Percentiles rank a stretch among this genome's conserved stretches.
phyloP scores from a whole-genome alignment of 2,329 filamentous ascomycete species.

The Verticillium albo-atrum region DNA sequence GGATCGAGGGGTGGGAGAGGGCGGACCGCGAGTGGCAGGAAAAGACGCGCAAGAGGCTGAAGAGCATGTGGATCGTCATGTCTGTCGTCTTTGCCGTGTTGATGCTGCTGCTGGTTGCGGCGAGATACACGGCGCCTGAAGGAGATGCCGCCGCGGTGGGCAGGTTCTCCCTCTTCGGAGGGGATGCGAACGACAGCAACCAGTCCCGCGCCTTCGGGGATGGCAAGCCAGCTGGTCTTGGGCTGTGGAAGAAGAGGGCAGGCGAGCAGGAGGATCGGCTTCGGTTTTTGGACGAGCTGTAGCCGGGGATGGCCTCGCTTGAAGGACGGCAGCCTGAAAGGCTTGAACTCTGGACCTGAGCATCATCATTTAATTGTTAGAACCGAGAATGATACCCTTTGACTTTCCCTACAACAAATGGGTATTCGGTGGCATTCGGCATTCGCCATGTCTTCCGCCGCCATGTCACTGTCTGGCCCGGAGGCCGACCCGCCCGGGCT shows the following conservation, averaged over 20 bases:
- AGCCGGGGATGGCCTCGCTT: slow-evolving; percentile 7
- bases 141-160: slow-evolving; percentile 1
- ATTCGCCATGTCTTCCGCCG: not conserved
- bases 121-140: slow-evolving; percentile 21
- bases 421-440: not conserved
- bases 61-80: slow-evolving; percentile 58
- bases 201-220: not conserved
- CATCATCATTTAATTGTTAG: not conserved
- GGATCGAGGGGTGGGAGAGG: slow-evolving; percentile 64
- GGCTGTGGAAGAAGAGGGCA: slow-evolving; percentile 17
- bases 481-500: not conserved
- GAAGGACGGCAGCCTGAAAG: no score
- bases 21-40: slow-evolving; percentile 66
- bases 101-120: slow-evolving; percentile 35
- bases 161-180: not conserved
- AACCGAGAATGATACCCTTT: not conserved
- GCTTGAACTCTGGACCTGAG: not conserved
- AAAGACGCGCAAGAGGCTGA: slow-evolving; percentile 58
- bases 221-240: not conserved
- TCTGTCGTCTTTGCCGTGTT: slow-evolving; percentile 43
- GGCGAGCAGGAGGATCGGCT: slow-evolving; percentile 29
- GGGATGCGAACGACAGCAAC: not conserved
- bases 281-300: slow-evolving; percentile 43
- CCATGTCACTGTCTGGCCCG: not conserved
- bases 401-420: not conserved